Percentiles rank a stretch among this genome's conserved stretches.
Evolutionary conservation across 768 basidiomycete species (phyloP).

Genomic region (Boletus barrowsii): DNA sequence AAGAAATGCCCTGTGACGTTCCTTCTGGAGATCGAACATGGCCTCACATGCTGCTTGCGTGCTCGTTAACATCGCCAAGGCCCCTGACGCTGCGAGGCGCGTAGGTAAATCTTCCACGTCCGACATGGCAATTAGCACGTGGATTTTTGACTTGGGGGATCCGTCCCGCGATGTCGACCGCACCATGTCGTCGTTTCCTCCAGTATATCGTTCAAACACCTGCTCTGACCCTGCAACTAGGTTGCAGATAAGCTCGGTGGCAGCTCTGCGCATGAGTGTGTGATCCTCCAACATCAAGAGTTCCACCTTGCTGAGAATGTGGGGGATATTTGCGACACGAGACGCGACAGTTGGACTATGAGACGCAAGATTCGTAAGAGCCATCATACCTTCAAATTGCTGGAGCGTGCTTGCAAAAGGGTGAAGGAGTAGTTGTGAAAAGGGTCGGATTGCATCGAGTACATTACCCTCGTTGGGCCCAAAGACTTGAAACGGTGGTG

Average conservation of each 20-base stretch:
- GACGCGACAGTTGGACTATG: conserved; percentile 62
- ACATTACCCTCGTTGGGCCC: conserved; percentile 76
- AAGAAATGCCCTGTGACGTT: conserved; percentile 59
- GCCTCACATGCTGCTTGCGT: conserved; percentile 56
- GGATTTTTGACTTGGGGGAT: conserved; percentile 58
- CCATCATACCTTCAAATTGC: conserved; percentile 93
- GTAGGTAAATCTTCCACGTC: conserved; percentile 86
- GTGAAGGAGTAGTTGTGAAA: conserved; percentile 71
- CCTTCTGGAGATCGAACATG: conserved; percentile 62
- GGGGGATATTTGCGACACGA: conserved; percentile 61
- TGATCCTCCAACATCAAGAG: conserved; percentile 81
- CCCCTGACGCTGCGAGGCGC: conserved; percentile 85
- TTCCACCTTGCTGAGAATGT: conserved; percentile 64
- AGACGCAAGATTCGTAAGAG: conserved; percentile 91
- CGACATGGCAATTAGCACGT: conserved; percentile 79
- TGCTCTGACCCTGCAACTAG: conserved; percentile 73
- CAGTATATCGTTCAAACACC: conserved; percentile 72
- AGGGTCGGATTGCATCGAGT: conserved; percentile 80
- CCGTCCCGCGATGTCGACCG: conserved; percentile 43
- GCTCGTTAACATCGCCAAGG: conserved; percentile 75
- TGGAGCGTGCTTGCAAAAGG: conserved; percentile 71
- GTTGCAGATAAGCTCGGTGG: conserved; percentile 91
- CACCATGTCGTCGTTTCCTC: conserved; percentile 27
- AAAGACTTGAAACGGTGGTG: conserved; percentile 87
- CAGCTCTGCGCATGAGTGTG: conserved; percentile 75